Base-by-base conservation (phyloP, 176 grass and related monocot species). In the Thinopyrum elongatum region DNA sequence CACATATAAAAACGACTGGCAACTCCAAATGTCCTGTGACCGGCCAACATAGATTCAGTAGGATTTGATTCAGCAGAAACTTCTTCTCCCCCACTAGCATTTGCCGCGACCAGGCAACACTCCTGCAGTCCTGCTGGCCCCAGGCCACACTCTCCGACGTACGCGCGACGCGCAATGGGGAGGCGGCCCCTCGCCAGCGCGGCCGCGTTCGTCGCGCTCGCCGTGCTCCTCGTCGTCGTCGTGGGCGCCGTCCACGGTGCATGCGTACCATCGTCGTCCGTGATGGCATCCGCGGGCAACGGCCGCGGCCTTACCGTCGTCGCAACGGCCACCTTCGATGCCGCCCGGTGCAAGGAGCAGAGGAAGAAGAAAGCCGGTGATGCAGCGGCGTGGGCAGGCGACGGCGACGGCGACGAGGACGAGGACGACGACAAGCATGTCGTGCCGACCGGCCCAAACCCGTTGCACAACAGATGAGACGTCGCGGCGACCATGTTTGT, bases 401-500 rank as follows among this genome's bases (percentile, higher is more conserved):
- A 3, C 41, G 74, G 13, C 25, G 65, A 3, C 41, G 74, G 9
- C 41, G 62, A 16, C 9, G 27, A 1, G 38, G 61, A 0, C 74
- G 55, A 8, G 61, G 83, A 49, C 29, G 91, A 89, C 9, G 85
- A 91, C 70, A 85, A 87, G 80, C 33, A 90, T 41, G 88, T 47
- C 41, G 80, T 92, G 67, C 92, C 90, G 19, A 89, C 87, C 38
- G 90, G 90, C 63, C 36, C 90, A 12, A 94, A 94, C 80, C 92
- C 92, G 16, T 28, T 94, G 55, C 92, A 94, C 84, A 94, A 94
- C 68, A 57, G 60, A 51, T 80, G 80, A 86, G 11, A 38, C 8
- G 17, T 26, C 22, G 39, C n/a, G n/a, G 12, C 30, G 21, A 21
- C 28, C 19, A 70, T 33, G 63, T 70, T 78, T 29, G 25, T 72